phyloP scores from a whole-genome alignment of 2,329 filamentous ascomycete species.

The Pseudopithomyces maydicus region DNA sequence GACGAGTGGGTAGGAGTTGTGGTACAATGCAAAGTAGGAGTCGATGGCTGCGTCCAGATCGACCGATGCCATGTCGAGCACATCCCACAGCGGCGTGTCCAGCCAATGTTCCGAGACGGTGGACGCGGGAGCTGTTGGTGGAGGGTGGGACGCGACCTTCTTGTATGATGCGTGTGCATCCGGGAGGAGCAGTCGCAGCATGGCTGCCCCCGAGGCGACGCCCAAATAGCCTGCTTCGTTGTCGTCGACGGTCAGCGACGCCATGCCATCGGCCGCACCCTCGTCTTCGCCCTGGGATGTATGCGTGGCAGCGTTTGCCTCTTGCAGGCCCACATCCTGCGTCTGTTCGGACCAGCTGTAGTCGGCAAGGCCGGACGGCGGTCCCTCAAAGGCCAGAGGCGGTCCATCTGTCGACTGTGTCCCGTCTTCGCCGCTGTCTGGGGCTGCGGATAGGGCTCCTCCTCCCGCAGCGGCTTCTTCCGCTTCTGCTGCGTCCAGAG shows the following conservation, averaged over 20 bases:
- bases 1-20: conserved; percentile 6
- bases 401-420: neutral
- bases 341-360: conserved; percentile 9
- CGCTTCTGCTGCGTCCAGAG: neutral
- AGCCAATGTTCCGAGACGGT: conserved; percentile 20
- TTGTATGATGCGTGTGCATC: conserved; percentile 8
- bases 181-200: conserved; percentile 39
- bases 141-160: neutral
- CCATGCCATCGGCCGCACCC: conserved; percentile 31
- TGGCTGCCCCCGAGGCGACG: conserved; percentile 52
- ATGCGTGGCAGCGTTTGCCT: neutral
- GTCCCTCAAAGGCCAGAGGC: conserved; percentile 1
- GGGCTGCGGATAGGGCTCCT: conserved; percentile 15
- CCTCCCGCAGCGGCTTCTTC: neutral
- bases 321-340: neutral
- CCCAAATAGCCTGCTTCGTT: conserved; percentile 53
- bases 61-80: neutral
- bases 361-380: conserved; percentile 7
- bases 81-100: conserved; percentile 9
- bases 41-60: conserved; percentile 9
- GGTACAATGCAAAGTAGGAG: conserved; percentile 8
- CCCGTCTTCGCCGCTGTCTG: neutral
- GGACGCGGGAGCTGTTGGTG: neutral
- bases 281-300: conserved; percentile 4
- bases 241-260: conserved; percentile 37